phyloP scores from a whole-genome alignment of 352 stramenopile genomes.

The Phytophthora sp. region DNA sequence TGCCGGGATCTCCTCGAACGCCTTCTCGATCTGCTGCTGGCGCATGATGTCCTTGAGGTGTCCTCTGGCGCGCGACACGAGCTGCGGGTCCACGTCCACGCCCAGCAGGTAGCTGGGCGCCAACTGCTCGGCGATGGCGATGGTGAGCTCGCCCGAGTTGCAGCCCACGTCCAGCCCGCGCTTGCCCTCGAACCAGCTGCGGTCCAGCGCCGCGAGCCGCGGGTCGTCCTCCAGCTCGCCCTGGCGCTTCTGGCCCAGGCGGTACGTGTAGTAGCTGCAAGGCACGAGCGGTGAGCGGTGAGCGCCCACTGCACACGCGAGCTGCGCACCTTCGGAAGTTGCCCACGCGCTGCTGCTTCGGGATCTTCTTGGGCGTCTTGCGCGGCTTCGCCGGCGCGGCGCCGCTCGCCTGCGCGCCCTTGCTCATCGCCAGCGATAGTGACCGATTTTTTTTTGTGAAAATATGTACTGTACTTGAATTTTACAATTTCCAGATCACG shows the following conservation, averaged over 20 bases:
- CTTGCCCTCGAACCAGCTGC: conserved; percentile 70
- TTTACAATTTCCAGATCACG: too few relatives aligned
- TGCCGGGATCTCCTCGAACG: conserved; percentile 51
- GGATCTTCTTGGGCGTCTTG: conserved; percentile 31
- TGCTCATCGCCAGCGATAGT: too few relatives aligned
- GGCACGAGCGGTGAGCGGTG: too few relatives aligned
- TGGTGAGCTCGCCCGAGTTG: conserved; percentile 83
- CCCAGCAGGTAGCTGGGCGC: conserved; percentile 66
- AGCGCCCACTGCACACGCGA: too few relatives aligned
- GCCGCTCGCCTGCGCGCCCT: too few relatives aligned
- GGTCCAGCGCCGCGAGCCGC: conserved; percentile 60
- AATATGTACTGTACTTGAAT: too few relatives aligned
- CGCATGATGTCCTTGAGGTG: conserved; percentile 73
- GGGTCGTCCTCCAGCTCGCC: conserved; percentile 63
- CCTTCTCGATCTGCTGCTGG: conserved; percentile 59
- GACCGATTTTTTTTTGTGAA: too few relatives aligned
- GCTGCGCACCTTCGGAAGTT: conserved; percentile 73
- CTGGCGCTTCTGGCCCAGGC: conserved; percentile 59
- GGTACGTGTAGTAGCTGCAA: conserved; percentile 80
- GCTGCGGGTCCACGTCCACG: conserved; percentile 72
- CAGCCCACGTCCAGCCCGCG: conserved; percentile 80
- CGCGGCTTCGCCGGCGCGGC: conserved; percentile 14
- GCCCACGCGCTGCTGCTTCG: conserved; percentile 62
- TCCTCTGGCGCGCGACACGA: conserved; percentile 63
- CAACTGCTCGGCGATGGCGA: conserved; percentile 66